Percentiles rank a stretch among this genome's conserved stretches.
These are phyloP conservation scores for Apophysomyces variabilis DNA, from an alignment of 371 early-diverging fungal species.

Conservation along the genomic window DNA sequence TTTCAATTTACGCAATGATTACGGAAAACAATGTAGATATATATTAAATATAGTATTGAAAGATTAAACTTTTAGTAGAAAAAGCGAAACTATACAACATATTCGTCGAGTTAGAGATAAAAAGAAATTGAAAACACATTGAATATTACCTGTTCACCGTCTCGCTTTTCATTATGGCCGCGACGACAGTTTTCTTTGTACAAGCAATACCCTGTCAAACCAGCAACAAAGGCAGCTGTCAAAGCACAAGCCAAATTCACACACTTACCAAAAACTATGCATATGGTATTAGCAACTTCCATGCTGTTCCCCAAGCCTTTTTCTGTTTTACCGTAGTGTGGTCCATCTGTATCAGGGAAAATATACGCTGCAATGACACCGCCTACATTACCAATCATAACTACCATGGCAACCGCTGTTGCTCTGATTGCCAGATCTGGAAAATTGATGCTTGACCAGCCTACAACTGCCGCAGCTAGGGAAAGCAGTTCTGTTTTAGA, in stretches of 20 bases:
- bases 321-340: slow-evolving; percentile 22
- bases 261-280: slow-evolving; percentile 24
- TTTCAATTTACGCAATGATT: too few relatives aligned
- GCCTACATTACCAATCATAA: slow-evolving; percentile 46
- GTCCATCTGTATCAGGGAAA: slow-evolving; percentile 33
- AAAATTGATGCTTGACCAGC: slow-evolving; percentile 43
- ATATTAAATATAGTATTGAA: too few relatives aligned
- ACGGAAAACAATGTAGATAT: too few relatives aligned
- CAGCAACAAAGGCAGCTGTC: slow-evolving; percentile 12
- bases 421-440: slow-evolving; percentile 36
- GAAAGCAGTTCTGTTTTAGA: too few relatives aligned
- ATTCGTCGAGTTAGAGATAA: neutral
- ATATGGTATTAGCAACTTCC: neutral
- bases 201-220: slow-evolving; percentile 24
- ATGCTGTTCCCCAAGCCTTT: too few relatives aligned
- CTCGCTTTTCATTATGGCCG: neutral
- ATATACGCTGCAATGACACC: slow-evolving; percentile 43
- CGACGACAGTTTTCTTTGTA: slow-evolving; percentile 21
- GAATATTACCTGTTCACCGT: neutral
- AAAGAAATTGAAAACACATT: neutral
- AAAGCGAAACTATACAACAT: neutral
- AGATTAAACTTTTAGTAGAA: neutral
- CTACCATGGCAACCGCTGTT: slow-evolving; percentile 41
- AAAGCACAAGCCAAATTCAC: slow-evolving; percentile 24
- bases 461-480: slow-evolving; percentile 35